phyloP scores from a whole-genome alignment of 805 yeast species.

The Saccharomycopsis javanensis region DNA sequence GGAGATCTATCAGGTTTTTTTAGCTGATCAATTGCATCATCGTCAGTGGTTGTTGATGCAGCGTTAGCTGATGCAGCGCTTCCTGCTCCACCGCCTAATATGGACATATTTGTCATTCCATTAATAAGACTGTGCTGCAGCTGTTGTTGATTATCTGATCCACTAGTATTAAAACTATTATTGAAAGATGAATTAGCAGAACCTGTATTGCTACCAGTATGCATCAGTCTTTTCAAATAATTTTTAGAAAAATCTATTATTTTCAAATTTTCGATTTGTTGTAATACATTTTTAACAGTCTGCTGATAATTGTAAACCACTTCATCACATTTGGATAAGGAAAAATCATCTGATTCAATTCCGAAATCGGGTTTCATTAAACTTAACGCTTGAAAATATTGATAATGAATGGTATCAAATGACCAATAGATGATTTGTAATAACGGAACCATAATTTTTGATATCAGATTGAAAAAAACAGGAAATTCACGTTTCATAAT shows the following conservation, averaged over 20 bases:
- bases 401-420: conserved; percentile 10
- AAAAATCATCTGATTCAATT: conserved; percentile 2
- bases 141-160: not conserved
- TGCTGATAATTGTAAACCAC: conserved; percentile 4
- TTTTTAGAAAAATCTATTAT: conserved; percentile 11
- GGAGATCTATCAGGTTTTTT: not conserved
- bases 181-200: not conserved
- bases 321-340: not conserved
- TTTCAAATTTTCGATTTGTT: conserved; percentile 6
- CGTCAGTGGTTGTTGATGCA: not conserved
- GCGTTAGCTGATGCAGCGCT: not conserved
- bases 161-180: not conserved
- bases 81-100: not conserved
- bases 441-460: conserved; percentile 10
- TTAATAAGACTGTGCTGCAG: not conserved
- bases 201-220: not conserved
- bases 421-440: conserved; percentile 18
- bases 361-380: conserved; percentile 14
- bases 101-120: not conserved
- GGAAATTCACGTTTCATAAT: conserved; percentile 18
- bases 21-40: not conserved
- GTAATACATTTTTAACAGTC: not conserved
- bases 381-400: conserved; percentile 12
- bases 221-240: conserved; percentile 4
- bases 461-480: conserved; percentile 13